Conservation (phyloP, 1,139 yeast species). For the Taphrina deformans region DNA sequence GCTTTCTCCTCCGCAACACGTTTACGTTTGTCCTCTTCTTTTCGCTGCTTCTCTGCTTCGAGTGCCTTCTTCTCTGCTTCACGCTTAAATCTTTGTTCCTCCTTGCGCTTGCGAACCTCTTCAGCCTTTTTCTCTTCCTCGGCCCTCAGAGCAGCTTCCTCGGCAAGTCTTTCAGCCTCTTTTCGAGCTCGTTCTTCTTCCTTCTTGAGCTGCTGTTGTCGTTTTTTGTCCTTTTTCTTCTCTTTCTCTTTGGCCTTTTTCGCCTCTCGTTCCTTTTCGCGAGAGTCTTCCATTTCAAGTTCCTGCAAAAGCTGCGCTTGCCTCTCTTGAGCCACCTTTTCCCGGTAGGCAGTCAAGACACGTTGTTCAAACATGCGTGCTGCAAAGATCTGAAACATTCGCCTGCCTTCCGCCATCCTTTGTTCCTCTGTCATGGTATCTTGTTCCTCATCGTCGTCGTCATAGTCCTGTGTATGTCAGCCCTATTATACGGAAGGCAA, state of each 20-base stretch:
- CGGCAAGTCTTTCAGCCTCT: constrained; percentile 58
- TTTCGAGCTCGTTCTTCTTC: constrained; percentile 68
- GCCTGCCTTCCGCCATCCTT: constrained; percentile 72
- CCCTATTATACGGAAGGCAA: neutral
- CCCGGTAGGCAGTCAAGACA: constrained; percentile 69
- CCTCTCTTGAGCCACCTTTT: constrained; percentile 70
- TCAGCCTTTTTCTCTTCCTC: constrained; percentile 52
- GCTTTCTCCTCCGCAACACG: constrained; percentile 53
- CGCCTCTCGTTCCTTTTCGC: constrained; percentile 68
- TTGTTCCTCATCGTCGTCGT: constrained; percentile 47
- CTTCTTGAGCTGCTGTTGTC: constrained; percentile 65
- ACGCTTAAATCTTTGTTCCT: constrained; percentile 52
- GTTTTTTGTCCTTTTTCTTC: constrained; percentile 74
- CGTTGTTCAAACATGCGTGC: constrained; percentile 72
- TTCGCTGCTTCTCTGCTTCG: constrained; percentile 45
- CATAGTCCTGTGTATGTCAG: constrained; percentile 18
- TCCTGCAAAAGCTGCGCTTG: constrained; percentile 72
- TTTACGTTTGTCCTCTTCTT: constrained; percentile 51
- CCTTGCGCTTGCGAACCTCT: constrained; percentile 58
- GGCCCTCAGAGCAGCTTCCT: constrained; percentile 54
- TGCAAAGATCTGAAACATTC: constrained; percentile 72
- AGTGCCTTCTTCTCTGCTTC: constrained; percentile 49
- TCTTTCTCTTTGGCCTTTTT: constrained; percentile 73
- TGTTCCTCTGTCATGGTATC: constrained; percentile 59
- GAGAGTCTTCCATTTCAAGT: constrained; percentile 71